Base-by-base conservation (phyloP, 106 monocot species). In the Phalaenopsis equestris region DNA sequence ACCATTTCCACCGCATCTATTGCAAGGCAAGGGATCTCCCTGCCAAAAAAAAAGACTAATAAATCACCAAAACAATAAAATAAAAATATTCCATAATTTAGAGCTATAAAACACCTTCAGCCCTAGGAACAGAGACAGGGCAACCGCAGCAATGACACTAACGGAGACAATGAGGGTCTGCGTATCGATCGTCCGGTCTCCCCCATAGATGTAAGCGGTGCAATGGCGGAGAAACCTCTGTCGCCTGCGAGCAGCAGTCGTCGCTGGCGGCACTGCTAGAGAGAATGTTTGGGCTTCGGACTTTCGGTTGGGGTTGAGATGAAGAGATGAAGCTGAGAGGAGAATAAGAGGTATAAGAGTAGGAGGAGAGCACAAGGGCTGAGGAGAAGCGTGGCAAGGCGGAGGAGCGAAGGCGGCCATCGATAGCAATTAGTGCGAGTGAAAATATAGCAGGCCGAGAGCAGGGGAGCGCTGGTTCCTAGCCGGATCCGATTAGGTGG, bases 21-120 rank as follows among this genome's bases (percentile, higher is more conserved):
- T 67, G 79, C 92, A 92, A 14, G 92, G 88, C 24, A 85, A 58
- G 21, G 92, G 92, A 84, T 92, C 92, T n/a, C 92, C 92, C 90
- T 92, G 55, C 48, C 74, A 79, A 86, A 36, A 76, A 36, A 76
- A 16, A 49, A 47, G 75, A 24, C 21, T 0, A 43, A 65, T 58
- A 19, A 9, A 55, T 82, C 41, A 41, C 17, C 37, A 79, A 41
- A 42, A 58, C 39, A 64, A 64, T 64, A 23, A 24, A 52, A 52
- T 52, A 12, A 52, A 52, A 52, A 23, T 21, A 42, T 41, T 41
- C 19, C 73, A 52, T 18, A 5, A 8, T 17, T 41, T 8, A 18
- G 37, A 78, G 41, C 10, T 67, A 3, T 16, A 30, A 41, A 55
- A 6, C 19, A 92, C 92, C 90, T 90, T 92, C 75, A 92, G 84